Evolutionary conservation across 495 filamentous ascomycete species (phyloP), one percentile per base, ranked within the genome.

Genomic region (Daldinia decipiens): DNA sequence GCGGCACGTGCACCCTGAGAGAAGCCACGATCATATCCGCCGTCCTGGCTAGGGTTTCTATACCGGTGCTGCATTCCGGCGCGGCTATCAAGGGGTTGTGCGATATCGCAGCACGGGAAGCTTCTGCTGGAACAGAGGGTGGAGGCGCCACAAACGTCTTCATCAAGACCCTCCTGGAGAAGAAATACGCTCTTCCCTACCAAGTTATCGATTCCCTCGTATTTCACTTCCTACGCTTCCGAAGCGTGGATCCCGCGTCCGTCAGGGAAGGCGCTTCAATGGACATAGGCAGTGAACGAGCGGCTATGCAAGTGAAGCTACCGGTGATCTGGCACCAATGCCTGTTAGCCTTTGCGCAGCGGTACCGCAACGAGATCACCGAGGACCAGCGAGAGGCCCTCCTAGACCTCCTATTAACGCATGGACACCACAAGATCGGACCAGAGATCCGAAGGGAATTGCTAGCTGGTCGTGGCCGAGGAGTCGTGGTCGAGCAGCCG

Each of bases 201-300:
- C 94, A 97, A 79, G 95, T 96, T 26, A 89, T 99, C 19, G 95
- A 99, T 72, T 90, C 93, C 24, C 83, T 98, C 5, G 96, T 98
- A 15, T 98, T 98, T 81, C 94, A 98, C 80, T 99, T 98, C 78
- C 79, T 97, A 69, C 90, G 95, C 17, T 98, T 98, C 81, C 87
- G 91, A 38, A 88, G 83, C 32, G 81, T 82, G 3, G 81, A 87
- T 29, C 78, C 81, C 13, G 78, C 80, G 9, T 78, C 76, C 40
- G 70, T 77, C 27, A 73, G 62, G 11, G 68, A 76, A 12, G 83
- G 81, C 9, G 81, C 83, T 39, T 76, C 74, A 4, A 85, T 87
- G 65, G 82, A 83, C 17, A 80, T 81, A 74, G 73, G 68, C 24
- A 82, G 82, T 34, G 82, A 85, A 61, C 77, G 82, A 17, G 76